Conservation (phyloP, 345 rosid species). For the Citrus sinensis region DVS_A1.0 CM039165.1:38505001-38505500, state of each 20-base stretch:
- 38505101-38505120: neutral
- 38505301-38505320: neutral
- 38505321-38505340: neutral
- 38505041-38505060: constrained; percentile 98
- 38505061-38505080: constrained; percentile 40
- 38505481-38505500: neutral
- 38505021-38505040: constrained; percentile 86
- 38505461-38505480: neutral
- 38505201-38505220: neutral
- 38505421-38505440: neutral
- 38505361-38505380: neutral
- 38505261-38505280: neutral
- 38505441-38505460: neutral
- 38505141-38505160: neutral
- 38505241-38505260: neutral
- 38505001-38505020: constrained; percentile 97
- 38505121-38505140: neutral
- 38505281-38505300: neutral
- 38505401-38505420: neutral
- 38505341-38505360: neutral
- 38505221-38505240: neutral
- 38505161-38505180: neutral
- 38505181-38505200: neutral
- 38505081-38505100: neutral
- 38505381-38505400: neutral